These are phyloP conservation scores for Trichomonascaceae sp. DNA, from an alignment of 1,139 yeast genomes.

Conservation along the genomic window DNA sequence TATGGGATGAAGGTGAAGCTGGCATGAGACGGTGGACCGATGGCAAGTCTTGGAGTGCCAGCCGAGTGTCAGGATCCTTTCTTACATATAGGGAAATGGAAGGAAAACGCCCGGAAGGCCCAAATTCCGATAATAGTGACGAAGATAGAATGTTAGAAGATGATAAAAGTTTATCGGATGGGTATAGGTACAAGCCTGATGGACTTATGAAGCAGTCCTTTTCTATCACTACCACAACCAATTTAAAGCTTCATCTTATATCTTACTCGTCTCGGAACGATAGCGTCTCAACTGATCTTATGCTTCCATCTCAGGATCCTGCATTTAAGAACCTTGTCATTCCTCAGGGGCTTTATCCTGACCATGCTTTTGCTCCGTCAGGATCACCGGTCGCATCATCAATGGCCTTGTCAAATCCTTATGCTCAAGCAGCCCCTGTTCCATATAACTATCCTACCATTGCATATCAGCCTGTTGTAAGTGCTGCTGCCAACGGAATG, in stretches of 20 bases:
- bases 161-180: conserved; percentile 23
- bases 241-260: conserved; percentile 51
- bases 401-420: conserved; percentile 15
- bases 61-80: conserved; percentile 61
- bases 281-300: conserved; percentile 25
- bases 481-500: background rate
- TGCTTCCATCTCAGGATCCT: conserved; percentile 40
- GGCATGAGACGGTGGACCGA: conserved; percentile 78
- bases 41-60: conserved; percentile 64
- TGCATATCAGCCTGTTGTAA: background rate
- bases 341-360: conserved; percentile 40
- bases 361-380: conserved; percentile 21
- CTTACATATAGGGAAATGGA: conserved; percentile 61
- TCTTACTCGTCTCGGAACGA: conserved; percentile 41
- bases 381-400: conserved; percentile 10
- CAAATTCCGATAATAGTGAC: conserved; percentile 7
- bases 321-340: conserved; percentile 32
- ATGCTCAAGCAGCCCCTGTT: conserved; percentile 13
- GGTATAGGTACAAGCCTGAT: conserved; percentile 38
- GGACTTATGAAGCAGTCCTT: conserved; percentile 60
- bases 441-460: conserved; percentile 1
- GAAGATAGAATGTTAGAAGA: conserved; percentile 16
- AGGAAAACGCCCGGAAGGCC: conserved; percentile 20
- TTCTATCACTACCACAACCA: conserved; percentile 46
- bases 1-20: conserved; percentile 67